Conservation (phyloP, 208 protist genomes). For the Endotrypanum monterogeii region DNA sequence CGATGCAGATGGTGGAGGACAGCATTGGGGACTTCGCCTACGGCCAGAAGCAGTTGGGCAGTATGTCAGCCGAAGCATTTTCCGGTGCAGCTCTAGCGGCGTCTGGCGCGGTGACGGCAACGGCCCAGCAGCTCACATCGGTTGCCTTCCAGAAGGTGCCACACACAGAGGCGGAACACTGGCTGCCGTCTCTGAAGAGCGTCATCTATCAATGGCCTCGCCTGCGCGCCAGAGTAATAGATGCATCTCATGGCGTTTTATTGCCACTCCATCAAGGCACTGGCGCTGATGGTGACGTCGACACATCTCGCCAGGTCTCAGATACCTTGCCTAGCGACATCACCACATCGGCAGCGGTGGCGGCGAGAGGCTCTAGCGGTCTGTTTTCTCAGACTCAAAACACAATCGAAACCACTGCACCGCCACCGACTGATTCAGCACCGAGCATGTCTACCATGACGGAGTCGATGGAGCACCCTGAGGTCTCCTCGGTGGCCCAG, state of each 20-base stretch:
- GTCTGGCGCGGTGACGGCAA: conserved; percentile 18
- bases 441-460: background rate
- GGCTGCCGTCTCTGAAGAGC: conserved; percentile 37
- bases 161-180: conserved; percentile 31
- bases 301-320: background rate
- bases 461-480: conserved; percentile 8
- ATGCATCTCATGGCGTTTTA: background rate
- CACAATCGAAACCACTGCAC: background rate
- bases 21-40: conserved; percentile 32
- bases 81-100: conserved; percentile 9
- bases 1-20: conserved; percentile 68
- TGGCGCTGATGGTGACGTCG: background rate
- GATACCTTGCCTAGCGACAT: background rate
- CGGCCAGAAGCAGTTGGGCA: conserved; percentile 13
- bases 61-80: background rate
- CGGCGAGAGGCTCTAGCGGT: background rate
- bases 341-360: background rate
- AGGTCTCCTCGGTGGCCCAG: conserved; percentile 20
- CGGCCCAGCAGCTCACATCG: conserved; percentile 33
- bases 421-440: background rate
- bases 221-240: conserved; percentile 21
- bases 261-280: background rate
- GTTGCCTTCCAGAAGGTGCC: conserved; percentile 36
- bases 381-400: background rate
- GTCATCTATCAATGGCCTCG: conserved; percentile 39